These are phyloP conservation scores for Paspalum vaginatum DNA, from an alignment of 176 grass and related monocot genomes.

Conservation along the genomic window DNA sequence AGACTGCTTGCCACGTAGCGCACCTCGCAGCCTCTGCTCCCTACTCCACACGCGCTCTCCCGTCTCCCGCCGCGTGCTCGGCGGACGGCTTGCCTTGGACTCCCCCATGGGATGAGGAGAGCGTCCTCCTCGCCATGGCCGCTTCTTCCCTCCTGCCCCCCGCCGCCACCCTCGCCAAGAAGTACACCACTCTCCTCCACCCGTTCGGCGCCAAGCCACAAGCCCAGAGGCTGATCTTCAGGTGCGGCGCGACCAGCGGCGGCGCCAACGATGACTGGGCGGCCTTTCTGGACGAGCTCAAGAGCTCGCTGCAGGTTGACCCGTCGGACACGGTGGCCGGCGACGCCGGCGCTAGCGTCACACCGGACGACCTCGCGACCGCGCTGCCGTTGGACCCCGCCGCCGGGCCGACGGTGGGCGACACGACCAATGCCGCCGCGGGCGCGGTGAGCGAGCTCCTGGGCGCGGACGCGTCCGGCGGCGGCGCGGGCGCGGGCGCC, in stretches of 20 bases:
- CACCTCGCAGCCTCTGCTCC: conserved; percentile 43
- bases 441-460: not conserved
- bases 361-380: conserved; percentile 21
- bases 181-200: conserved; percentile 18
- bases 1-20: conserved; percentile 47
- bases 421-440: conserved; percentile 9
- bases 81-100: not conserved
- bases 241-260: conserved; percentile 25
- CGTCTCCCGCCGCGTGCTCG: conserved; percentile 4
- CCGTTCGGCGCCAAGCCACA: not conserved
- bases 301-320: conserved; percentile 31
- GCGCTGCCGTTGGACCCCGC: conserved; percentile 6
- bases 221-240: conserved; percentile 6
- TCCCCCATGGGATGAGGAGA: conserved; percentile 44
- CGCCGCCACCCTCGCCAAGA: conserved; percentile 36
- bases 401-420: not conserved
- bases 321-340: not conserved
- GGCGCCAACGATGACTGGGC: conserved; percentile 42
- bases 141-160: conserved; percentile 46
- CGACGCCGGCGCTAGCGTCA: not conserved
- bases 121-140: conserved; percentile 51
- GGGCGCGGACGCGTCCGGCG: not conserved
- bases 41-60: conserved; percentile 15
- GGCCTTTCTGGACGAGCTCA: conserved; percentile 30
- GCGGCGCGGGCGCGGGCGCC: not conserved